Percentiles rank a stretch among this genome's conserved stretches.
Conservation (phyloP, 179 eudicot species). For the Drosera spatulata region DNA sequence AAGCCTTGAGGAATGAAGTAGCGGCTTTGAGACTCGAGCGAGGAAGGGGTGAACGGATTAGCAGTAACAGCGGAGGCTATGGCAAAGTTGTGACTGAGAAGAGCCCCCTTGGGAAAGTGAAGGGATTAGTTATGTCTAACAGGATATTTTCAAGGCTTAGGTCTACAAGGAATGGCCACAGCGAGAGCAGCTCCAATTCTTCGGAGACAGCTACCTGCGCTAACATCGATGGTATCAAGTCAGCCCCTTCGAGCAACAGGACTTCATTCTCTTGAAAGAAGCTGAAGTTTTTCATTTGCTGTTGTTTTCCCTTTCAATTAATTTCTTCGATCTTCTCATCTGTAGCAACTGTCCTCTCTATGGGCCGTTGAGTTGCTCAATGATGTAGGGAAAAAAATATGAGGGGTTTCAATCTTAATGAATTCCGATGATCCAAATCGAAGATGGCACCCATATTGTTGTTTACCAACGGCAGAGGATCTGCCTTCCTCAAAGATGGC, state of each 20-base stretch:
- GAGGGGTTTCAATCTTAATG: no score
- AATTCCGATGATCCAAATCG: no score
- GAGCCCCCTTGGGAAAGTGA: slow-evolving; percentile 33
- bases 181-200: slow-evolving; percentile 78
- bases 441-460: no score
- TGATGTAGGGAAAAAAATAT: no score
- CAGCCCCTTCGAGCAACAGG: slow-evolving; percentile 43
- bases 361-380: no score
- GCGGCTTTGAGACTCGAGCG: slow-evolving; percentile 59
- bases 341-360: no score
- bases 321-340: no score
- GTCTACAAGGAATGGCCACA: slow-evolving; percentile 40
- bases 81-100: slow-evolving; percentile 21
- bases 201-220: slow-evolving; percentile 56
- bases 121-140: slow-evolving; percentile 55
- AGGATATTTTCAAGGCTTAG: slow-evolving; percentile 66
- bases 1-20: slow-evolving; percentile 57
- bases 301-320: no score
- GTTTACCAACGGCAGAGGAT: no score
- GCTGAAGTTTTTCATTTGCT: background rate
- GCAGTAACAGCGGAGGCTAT: slow-evolving; percentile 14
- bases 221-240: slow-evolving; percentile 46
- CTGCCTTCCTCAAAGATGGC: no score
- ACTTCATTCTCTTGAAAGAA: slow-evolving; percentile 49
- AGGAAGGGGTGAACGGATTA: slow-evolving; percentile 17